Base-by-base conservation (phyloP, 805 yeast species). In the Candida sithepensis region DNA sequence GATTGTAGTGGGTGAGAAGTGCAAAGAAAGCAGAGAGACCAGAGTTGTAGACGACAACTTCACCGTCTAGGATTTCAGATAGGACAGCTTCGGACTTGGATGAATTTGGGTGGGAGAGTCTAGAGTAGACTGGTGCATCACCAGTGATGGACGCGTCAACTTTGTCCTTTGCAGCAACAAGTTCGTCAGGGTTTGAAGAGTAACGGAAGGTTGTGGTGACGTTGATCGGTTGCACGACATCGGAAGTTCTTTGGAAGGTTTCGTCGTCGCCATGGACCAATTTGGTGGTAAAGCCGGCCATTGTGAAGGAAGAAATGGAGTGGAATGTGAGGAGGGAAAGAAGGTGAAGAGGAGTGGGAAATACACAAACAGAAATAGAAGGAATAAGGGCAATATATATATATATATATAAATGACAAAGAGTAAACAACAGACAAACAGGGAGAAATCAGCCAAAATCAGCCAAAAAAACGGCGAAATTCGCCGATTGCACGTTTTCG, bases 21-120 rank as follows among this genome's bases (percentile, higher is more conserved):
- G 89, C 97, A 57, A 74, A 78, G 63, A 86, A 88, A 0, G 97
- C 96, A 42, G 89, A 73, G 26, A 89, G 66, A 0, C 98, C 97
- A 1, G 91, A 83, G 40, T 82, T 76, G 63, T 89, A 92, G 0
- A 80, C 75, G 0, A 88, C 81, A 0, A 84, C 81, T 50, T 84
- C 77, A 2, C 83, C 86, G 19, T 74, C 84, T 3, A 88, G 67
- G 18, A 90, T 66, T 33, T 72, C 63, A 1, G 78, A 76, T 9
- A 91, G 71, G 1, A 85, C 75, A 2, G 78, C 74, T 63, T 91
- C 97, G 2, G 82, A 78, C 30, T 85, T 75, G 4, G 74, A 69
- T 6, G 85, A 75, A 54, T 83, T 88, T 12, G 95, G 95, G 56
- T 87, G 96, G 5, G 82, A 71, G 13, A 82, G 58, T 45, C 97